phyloP scores from a whole-genome alignment of 768 basidiomycete species.

The Coprinopsis marcescibilis region DNA sequence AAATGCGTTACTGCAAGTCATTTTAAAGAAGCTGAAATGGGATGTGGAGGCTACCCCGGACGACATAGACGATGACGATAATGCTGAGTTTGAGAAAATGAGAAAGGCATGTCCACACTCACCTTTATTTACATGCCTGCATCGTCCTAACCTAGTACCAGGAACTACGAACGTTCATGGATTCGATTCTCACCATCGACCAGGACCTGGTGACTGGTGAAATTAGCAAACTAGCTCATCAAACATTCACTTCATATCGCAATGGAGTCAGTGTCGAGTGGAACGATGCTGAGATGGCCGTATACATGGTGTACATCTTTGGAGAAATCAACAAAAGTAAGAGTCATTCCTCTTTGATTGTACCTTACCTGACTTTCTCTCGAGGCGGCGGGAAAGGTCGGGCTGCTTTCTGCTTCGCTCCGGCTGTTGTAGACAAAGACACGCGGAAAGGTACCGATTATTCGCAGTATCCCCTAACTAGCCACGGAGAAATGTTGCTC shows the following conservation, averaged over 20 bases:
- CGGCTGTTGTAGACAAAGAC: conserved; percentile 55
- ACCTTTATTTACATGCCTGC: neutral
- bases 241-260: conserved; percentile 67
- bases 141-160: conserved; percentile 23
- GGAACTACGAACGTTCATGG: conserved; percentile 84
- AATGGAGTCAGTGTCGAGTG: conserved; percentile 67
- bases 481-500: conserved; percentile 85
- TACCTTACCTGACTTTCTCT: conserved; percentile 5
- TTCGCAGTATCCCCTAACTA: conserved; percentile 77
- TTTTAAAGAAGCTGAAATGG: conserved; percentile 90
- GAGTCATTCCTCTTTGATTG: conserved; percentile 19
- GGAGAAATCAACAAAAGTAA: conserved; percentile 89
- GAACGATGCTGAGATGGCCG: conserved; percentile 89
- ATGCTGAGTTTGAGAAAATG: conserved; percentile 74
- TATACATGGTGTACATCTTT: conserved; percentile 91
- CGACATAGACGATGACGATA: conserved; percentile 86
- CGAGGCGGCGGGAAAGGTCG: conserved; percentile 80
- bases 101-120: conserved; percentile 55
- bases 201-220: conserved; percentile 77
- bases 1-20: conserved; percentile 65
- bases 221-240: conserved; percentile 65
- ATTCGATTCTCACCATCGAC: conserved; percentile 82
- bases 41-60: conserved; percentile 70
- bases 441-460: conserved; percentile 64
- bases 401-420: conserved; percentile 79